Conservation (phyloP, 306 rosid species). For the Echinosophora koreensis region DNA sequence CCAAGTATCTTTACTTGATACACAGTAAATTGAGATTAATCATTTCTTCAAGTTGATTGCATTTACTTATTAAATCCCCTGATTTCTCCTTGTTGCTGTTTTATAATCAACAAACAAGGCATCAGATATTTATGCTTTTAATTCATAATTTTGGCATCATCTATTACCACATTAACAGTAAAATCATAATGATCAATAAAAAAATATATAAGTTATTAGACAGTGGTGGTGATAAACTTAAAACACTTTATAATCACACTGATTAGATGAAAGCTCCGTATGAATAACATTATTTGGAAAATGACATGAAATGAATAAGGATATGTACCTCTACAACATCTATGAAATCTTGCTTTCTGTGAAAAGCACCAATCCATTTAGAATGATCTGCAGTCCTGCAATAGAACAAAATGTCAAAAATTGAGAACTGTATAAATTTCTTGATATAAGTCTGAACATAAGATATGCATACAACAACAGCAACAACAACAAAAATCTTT, state of each 20-base stretch:
- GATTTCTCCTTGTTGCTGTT: not conserved
- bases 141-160: not conserved
- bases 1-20: not conserved
- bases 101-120: not conserved
- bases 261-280: constrained; percentile 12
- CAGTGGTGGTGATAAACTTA: not conserved
- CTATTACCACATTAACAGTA: constrained; percentile 3
- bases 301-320: constrained; percentile 33
- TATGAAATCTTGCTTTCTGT: constrained; percentile 61
- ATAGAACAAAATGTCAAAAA: constrained; percentile 32
- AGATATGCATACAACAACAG: not conserved
- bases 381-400: constrained; percentile 68
- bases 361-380: constrained; percentile 68
- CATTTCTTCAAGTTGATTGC: not conserved
- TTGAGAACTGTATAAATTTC: not conserved
- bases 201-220: not conserved
- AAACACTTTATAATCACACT: constrained; percentile 22
- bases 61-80: not conserved
- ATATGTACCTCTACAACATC: constrained; percentile 64
- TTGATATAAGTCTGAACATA: constrained; percentile 12
- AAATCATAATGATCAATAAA: not conserved
- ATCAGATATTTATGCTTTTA: not conserved
- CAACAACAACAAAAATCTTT: not conserved
- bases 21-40: not conserved
- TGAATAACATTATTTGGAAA: constrained; percentile 1